Evolutionary conservation across 2,329 filamentous ascomycete species (phyloP), one percentile per base, ranked within the genome.

Genomic region (Cadophora gregata): DNA sequence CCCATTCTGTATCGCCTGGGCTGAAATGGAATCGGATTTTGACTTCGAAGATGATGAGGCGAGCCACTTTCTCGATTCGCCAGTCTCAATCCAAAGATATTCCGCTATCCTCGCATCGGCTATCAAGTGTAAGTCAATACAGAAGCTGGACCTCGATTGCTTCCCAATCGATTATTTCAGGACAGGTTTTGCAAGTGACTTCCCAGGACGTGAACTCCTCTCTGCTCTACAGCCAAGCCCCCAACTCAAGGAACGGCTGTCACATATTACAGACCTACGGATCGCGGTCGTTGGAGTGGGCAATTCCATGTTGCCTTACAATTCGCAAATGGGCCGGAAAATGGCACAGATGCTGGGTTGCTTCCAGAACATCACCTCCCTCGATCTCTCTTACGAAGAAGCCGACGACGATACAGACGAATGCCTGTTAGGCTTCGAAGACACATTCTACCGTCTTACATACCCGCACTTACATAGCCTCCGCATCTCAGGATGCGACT

Each of bases 331-430:
- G 9, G 61, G 61, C 48, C 48, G 36, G 16, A 63, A 5, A 12
- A 63, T 56, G 50, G 50, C 61, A 10, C 16, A 63, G 24, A 47
- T 63, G 4, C 19, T 63, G 16, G 50, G 61, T 24, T 63, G 61
- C 21, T 63, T 63, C 50, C 25, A 42, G 19, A 63, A 56, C 36
- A 14, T 63, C 3, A 27, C 6, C 1, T 47, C 31, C 24, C 61
- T 63, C 6, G 61, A 63, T n/a, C 33, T 63, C 9, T 55, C 61
- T 6, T 63, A 63, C n/a, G 61, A 63, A n/a, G 61, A 63, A 45
- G 31, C 51, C 3, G 61, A 56, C 16, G 61, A 56, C 16, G 48
- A 56, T 1, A 62, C 21, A 3, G 59, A 63, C 19, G 61, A 63
- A n/a, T 63, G 48, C 33, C 38, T 50, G 1, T 21, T 31, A 2